Evolutionary conservation across 2,329 filamentous ascomycete species (phyloP).

Genomic region (Penicillium psychrosexuale): DNA sequence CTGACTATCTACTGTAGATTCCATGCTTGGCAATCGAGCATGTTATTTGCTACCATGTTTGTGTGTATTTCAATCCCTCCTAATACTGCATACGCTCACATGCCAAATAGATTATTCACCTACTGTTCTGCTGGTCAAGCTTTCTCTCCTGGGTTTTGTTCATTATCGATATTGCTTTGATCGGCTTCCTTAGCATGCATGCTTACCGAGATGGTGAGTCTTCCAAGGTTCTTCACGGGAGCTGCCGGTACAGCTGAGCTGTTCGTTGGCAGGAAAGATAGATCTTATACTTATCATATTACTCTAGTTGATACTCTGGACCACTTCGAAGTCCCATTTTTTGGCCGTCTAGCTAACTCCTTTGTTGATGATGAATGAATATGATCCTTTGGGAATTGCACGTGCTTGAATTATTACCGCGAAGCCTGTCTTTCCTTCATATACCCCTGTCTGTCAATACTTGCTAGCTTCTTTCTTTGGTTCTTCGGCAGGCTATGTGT

Average conservation of each 20-base stretch:
- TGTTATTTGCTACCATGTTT: constrained; percentile 71
- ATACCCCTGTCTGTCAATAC: constrained; percentile 20
- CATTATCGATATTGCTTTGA: constrained; percentile 68
- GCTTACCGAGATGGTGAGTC: constrained; percentile 78
- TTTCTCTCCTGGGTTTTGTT: constrained; percentile 83
- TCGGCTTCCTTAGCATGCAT: constrained; percentile 70
- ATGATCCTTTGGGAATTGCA: constrained; percentile 5
- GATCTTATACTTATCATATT: background rate
- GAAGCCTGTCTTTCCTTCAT: constrained; percentile 14
- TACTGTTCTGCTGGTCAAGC: constrained; percentile 80
- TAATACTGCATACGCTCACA: constrained; percentile 8
- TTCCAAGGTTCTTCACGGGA: background rate
- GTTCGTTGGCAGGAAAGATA: background rate
- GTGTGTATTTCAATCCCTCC: constrained; percentile 36
- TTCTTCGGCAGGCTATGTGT: background rate
- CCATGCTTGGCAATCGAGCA: constrained; percentile 90
- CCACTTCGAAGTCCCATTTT: constrained; percentile 80
- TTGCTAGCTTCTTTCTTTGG: background rate
- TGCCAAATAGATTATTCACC: constrained; percentile 65
- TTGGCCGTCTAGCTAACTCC: constrained; percentile 79
- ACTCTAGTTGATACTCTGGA: constrained; percentile 58
- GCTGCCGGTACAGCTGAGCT: background rate
- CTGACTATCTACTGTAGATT: constrained; percentile 56
- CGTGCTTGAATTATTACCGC: constrained; percentile 10
- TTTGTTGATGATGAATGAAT: constrained; percentile 81